Conservation (phyloP, 2,329 filamentous ascomycete genomes). For the Nemania diffusa region DNA sequence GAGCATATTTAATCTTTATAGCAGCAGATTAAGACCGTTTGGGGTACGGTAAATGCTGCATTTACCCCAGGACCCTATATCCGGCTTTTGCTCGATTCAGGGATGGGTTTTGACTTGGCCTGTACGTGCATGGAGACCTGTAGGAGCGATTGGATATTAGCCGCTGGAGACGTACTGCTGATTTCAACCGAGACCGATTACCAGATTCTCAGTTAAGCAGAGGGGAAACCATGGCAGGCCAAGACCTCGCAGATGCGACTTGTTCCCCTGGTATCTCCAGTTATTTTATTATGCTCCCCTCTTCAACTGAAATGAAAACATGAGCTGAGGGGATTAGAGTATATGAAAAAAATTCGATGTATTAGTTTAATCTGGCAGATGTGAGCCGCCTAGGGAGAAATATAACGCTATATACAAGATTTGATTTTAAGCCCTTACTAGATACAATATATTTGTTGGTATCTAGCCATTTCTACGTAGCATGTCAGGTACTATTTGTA, state of each 20-base stretch:
- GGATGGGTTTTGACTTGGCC: neutral
- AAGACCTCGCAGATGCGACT: neutral
- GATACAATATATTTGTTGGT: too few species aligned
- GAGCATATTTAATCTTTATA: conserved; percentile 27
- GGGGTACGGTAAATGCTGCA: conserved; percentile 28
- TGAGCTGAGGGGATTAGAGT: neutral
- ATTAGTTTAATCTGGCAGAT: neutral
- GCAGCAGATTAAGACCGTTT: conserved; percentile 14
- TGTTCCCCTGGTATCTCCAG: neutral
- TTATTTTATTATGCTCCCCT: neutral
- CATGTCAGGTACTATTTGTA: neutral
- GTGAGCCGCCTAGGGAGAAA: neutral
- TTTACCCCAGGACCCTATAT: conserved; percentile 41
- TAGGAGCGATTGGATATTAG: conserved; percentile 19
- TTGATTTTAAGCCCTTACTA: neutral
- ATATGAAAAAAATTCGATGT: neutral
- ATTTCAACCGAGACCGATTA: conserved; percentile 1
- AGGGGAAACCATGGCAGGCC: neutral
- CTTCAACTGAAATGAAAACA: neutral
- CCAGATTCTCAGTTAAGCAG: neutral
- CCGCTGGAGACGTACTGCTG: neutral
- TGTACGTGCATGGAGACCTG: neutral
- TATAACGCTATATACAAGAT: neutral
- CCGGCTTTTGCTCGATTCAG: conserved; percentile 15
- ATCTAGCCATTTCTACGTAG: neutral